These are phyloP conservation scores for Naganishia friedmannii DNA, from an alignment of 768 basidiomycete genomes.

Conservation along the genomic window DNA sequence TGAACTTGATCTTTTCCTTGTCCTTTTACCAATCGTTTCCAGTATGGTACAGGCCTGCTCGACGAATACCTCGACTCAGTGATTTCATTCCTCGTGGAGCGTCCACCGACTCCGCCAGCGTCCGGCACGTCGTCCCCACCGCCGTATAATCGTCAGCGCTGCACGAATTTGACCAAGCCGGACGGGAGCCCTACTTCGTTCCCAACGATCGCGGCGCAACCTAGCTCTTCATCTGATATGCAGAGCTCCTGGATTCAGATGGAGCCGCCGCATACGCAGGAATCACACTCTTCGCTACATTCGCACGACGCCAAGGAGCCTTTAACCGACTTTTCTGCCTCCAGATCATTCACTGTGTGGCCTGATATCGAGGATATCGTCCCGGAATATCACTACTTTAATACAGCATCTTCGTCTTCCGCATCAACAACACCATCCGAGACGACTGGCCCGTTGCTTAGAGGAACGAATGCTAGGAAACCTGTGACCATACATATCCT, in stretches of 20 bases:
- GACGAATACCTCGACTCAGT: background rate
- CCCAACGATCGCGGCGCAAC: background rate
- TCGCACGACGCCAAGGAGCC: background rate
- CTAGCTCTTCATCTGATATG: background rate
- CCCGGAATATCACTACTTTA: background rate
- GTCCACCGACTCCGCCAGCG: background rate
- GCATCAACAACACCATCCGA: background rate
- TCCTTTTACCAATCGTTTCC: background rate
- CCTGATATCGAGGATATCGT: background rate
- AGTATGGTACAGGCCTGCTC: background rate
- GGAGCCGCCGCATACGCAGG: background rate
- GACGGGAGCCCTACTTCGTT: background rate
- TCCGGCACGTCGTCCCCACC: background rate
- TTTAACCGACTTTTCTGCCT: background rate
- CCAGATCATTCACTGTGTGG: background rate
- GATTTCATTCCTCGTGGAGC: background rate
- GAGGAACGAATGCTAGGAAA: background rate
- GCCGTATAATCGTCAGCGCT: background rate
- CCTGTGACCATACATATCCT: constrained; percentile 8
- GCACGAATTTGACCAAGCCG: background rate
- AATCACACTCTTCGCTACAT: background rate
- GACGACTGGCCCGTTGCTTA: background rate
- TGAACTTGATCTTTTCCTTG: background rate
- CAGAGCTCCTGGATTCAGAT: background rate
- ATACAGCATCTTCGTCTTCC: background rate